These are phyloP conservation scores for Vicia villosa DNA, from an alignment of 306 rosid genomes.

Conservation along the genomic window DNA sequence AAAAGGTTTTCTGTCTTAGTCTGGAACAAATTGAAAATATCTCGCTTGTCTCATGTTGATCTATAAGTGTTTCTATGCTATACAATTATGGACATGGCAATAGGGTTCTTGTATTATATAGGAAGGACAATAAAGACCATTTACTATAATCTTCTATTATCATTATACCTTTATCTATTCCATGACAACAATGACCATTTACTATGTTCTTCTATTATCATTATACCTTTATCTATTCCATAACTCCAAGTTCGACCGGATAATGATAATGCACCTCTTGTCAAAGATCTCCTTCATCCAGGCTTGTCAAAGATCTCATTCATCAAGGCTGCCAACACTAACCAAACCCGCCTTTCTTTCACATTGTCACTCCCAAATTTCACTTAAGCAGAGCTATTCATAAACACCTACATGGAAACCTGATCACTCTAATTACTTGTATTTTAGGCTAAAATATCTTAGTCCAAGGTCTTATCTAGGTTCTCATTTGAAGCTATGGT, in stretches of 20 bases:
- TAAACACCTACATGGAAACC: neutral
- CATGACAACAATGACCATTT: neutral
- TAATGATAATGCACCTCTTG: neutral
- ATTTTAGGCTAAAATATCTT: neutral
- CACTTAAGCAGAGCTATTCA: neutral
- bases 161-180: neutral
- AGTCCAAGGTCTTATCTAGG: neutral
- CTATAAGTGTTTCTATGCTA: neutral
- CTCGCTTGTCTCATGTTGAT: no score
- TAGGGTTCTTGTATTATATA: neutral
- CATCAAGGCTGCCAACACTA: neutral
- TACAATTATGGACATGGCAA: neutral
- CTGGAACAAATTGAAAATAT: no score
- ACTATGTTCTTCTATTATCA: neutral
- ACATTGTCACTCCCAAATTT: neutral
- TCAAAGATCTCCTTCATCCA: neutral
- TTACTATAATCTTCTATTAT: neutral
- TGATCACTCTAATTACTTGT: neutral
- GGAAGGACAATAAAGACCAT: neutral
- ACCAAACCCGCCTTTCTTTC: neutral
- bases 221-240: neutral
- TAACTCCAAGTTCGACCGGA: neutral
- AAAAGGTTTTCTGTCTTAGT: no score
- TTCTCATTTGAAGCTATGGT: neutral
- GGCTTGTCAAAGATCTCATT: neutral